Percentiles rank a stretch among this genome's conserved stretches.
Conservation (phyloP, 805 yeast genomes). For the Hanseniaspora taiwanica region DNA sequence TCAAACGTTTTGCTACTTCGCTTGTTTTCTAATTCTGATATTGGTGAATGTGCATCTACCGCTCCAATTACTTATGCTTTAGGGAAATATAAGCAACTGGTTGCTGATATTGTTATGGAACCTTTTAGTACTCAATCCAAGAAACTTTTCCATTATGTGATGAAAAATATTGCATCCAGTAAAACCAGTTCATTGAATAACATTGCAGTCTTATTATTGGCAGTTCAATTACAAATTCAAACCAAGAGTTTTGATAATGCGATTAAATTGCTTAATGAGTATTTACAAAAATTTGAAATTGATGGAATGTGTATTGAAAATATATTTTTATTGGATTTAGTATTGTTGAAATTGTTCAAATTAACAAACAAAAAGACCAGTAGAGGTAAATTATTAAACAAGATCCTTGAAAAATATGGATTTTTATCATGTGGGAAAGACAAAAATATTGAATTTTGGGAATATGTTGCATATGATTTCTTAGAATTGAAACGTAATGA, state of each 20-base stretch:
- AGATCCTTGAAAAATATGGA: too few species aligned
- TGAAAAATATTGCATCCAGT: slow-evolving; percentile 13
- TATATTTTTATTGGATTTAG: slow-evolving; percentile 7
- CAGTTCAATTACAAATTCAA: slow-evolving; percentile 16
- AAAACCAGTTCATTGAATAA: slow-evolving; percentile 8
- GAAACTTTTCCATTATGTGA: slow-evolving; percentile 14
- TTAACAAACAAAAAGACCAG: slow-evolving; percentile 11
- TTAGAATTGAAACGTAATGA: neutral
- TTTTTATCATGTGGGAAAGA: neutral
- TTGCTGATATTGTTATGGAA: slow-evolving; percentile 15
- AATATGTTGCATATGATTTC: neutral
- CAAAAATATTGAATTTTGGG: neutral
- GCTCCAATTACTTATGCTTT: slow-evolving; percentile 5
- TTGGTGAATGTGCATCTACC: neutral
- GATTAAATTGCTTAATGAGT: slow-evolving; percentile 13
- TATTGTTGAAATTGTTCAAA: slow-evolving; percentile 16
- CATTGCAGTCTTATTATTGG: slow-evolving; percentile 14
- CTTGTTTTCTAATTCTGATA: neutral
- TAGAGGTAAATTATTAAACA: slow-evolving; percentile 1
- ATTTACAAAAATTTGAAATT: slow-evolving; percentile 1
- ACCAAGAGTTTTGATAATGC: slow-evolving; percentile 21
- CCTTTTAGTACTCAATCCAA: slow-evolving; percentile 20
- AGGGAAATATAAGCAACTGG: slow-evolving; percentile 12
- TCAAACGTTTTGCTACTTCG: neutral
- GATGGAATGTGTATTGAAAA: slow-evolving; percentile 9